These are phyloP conservation scores for Orbilia brochopaga DNA, from an alignment of 2,329 filamentous ascomycete genomes.

Conservation along the genomic window DNA sequence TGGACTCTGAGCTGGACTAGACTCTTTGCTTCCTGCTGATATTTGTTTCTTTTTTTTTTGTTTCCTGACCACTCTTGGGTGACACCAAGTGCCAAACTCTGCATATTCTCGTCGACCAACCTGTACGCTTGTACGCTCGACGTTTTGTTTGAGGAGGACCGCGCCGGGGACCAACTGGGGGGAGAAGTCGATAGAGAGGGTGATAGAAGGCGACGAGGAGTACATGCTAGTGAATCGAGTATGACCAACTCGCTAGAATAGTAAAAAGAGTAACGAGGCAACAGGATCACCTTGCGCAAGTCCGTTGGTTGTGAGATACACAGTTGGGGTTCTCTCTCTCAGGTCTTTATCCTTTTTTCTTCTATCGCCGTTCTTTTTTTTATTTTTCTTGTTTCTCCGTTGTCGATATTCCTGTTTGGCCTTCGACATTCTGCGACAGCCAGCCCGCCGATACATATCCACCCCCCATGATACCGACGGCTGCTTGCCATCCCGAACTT, in stretches of 20 bases:
- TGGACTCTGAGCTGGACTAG: conserved; percentile 25
- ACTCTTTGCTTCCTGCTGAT: not conserved
- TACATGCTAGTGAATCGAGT: conserved; percentile 13
- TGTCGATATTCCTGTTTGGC: not conserved
- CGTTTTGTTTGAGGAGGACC: conserved; percentile 11
- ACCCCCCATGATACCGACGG: conserved; percentile 24
- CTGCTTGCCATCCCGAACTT: conserved; percentile 33
- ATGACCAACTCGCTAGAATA: conserved; percentile 49
- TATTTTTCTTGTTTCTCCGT: not conserved
- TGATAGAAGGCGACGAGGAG: conserved; percentile 16
- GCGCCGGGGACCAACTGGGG: conserved; percentile 24
- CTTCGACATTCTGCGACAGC: not conserved
- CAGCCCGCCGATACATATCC: not conserved
- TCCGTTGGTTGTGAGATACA: conserved; percentile 29
- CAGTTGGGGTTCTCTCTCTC: conserved; percentile 14
- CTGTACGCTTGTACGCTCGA: conserved; percentile 33
- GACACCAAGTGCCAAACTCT: conserved; percentile 48
- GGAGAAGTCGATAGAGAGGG: conserved; percentile 17
- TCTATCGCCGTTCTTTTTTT: conserved; percentile 12
- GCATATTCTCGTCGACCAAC: conserved; percentile 39
- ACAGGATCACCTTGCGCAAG: conserved; percentile 22
- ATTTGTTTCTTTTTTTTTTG: not conserved
- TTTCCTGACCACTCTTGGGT: conserved; percentile 15
- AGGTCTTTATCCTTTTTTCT: conserved; percentile 15
- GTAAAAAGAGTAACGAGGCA: conserved; percentile 37